A percentile compares a stretch with the other conserved stretches of the same genome.
Evolutionary conservation across 2,329 filamentous ascomycete species (phyloP).

Genomic region (Colletotrichum siamense): DNA sequence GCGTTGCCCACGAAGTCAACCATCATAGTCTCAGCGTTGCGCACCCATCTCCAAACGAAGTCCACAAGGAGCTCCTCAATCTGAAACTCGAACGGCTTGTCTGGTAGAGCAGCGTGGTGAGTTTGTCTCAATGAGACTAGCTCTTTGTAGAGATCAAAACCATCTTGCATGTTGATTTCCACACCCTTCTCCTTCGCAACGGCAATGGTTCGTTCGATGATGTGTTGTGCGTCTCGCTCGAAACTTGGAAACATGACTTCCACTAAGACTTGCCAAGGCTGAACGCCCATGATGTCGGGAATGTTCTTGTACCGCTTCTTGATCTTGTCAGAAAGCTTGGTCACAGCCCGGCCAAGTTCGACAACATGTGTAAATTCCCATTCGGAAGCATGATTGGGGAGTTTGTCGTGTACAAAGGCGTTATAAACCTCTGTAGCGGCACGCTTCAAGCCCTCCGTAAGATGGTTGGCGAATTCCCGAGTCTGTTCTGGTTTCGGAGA

Average conservation of each 20-base stretch:
- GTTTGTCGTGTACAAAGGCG: conserved; percentile 76
- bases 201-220: conserved; percentile 82
- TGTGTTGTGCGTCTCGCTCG: conserved; percentile 84
- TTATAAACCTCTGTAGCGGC: conserved; percentile 83
- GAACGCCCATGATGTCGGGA: conserved; percentile 82
- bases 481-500: conserved; percentile 72
- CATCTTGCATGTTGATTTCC: conserved; percentile 88
- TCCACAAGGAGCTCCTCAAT: conserved; percentile 85
- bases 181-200: conserved; percentile 71
- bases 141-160: conserved; percentile 91
- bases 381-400: conserved; percentile 79
- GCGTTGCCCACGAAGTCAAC: conserved; percentile 87
- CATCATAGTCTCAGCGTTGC: conserved; percentile 79
- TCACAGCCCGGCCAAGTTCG: conserved; percentile 83
- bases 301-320: conserved; percentile 91
- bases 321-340: conserved; percentile 85
- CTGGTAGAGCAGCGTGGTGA: conserved; percentile 76
- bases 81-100: conserved; percentile 81
- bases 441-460: conserved; percentile 74
- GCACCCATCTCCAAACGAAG: conserved; percentile 97
- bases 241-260: conserved; percentile 88
- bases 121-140: conserved; percentile 84
- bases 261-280: conserved; percentile 72
- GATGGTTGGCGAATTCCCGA: conserved; percentile 73
- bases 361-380: conserved; percentile 95